Evolutionary conservation across 2,329 filamentous ascomycete species (phyloP), one percentile per base, ranked within the genome.

Genomic region (Pseudogymnoascus sp.): DNA sequence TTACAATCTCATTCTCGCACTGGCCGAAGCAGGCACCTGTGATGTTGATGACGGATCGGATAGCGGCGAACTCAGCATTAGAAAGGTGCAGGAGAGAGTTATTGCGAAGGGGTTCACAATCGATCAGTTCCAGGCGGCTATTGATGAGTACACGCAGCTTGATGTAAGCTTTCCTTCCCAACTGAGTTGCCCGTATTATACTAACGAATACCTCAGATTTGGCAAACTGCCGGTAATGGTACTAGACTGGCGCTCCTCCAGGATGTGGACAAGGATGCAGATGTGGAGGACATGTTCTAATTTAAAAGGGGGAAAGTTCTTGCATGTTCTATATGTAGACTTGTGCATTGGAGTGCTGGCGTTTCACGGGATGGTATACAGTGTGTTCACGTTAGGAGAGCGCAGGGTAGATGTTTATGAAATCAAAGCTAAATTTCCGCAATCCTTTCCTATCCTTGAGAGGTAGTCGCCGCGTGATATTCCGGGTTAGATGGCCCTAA

Each of bases 41-140:
- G 67, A 68, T 63, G 70, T 70, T 5, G 72, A 73, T 60, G 71
- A 70, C 66, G 65, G 63, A 14, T 86, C 85, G 52, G 85, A 85
- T 62, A 68, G 83, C 68, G 79, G 89, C 19, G 92, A 97, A 75
- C 78, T 99, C 69, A 94, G 88, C 75, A 83, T 99, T 79, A 84
- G 89, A 68, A 89, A 91, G 76, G 91, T 99, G 64, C 85, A 92
- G 74, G 92, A 97, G 76, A 80, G 94, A 67, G 92, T 99, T 30
- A 82, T 97, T 70, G 94, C 92, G 61, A 97, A 96, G 82, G 94
- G 94, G 2, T 99, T 97, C 75, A 99, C 93, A 0, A 88, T 92
- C 67, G 91, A 97, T 75, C 92, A 99, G 75, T 92, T 96, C 78
- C 82, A 90, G 71, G 84, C 84, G 68, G 88, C 92, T 19, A 81